Evolutionary conservation across 108 stramenopile genomes (phyloP).

Genomic region (Nitzschia sp.): DNA sequence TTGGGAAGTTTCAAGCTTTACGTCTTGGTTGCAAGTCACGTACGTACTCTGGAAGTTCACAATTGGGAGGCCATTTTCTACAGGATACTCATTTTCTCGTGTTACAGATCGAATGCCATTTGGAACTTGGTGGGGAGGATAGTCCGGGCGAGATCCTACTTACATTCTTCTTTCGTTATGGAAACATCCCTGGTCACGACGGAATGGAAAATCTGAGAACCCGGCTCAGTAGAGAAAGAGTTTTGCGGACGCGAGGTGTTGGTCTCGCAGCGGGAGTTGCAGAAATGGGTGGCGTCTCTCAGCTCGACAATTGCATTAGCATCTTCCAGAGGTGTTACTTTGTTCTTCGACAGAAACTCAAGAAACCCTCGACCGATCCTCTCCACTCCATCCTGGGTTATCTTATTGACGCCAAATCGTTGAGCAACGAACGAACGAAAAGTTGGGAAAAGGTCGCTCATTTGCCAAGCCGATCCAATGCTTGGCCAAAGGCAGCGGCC

Average conservation of each 20-base stretch:
- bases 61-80: not conserved
- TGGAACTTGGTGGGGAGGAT: conserved; percentile 47
- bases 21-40: conserved; percentile 81
- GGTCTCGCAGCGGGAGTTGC: conserved; percentile 5
- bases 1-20: conserved; percentile 90
- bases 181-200: conserved; percentile 15
- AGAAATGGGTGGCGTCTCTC: conserved; percentile 24
- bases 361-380: not conserved
- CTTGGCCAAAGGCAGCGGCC: no score
- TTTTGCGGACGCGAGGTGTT: no score
- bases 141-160: conserved; percentile 46
- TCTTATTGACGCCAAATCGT: not conserved
- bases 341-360: not conserved
- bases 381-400: conserved; percentile 1
- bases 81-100: not conserved
- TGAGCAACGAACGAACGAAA: not conserved
- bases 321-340: conserved; percentile 25
- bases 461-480: not conserved
- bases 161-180: conserved; percentile 58
- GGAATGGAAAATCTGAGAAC: no score
- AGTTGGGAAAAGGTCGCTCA: not conserved
- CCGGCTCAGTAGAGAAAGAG: no score
- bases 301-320: conserved; percentile 24
- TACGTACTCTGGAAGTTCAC: conserved; percentile 40
- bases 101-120: conserved; percentile 44